Evolutionary conservation across 176 grass and related monocot genomes (phyloP).

Genomic region (Musa acuminata): DNA sequence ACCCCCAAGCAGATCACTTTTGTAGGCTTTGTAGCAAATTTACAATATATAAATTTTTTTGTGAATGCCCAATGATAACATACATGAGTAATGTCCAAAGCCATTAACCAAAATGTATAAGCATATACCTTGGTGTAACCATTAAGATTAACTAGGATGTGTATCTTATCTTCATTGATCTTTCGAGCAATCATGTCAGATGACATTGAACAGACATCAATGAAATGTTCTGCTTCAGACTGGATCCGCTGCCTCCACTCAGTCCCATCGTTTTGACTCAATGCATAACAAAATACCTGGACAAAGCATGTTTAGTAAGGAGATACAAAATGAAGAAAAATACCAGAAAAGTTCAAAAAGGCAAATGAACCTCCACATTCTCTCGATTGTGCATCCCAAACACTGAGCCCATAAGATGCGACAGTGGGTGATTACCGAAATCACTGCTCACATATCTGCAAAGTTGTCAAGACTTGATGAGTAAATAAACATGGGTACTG

Average conservation of each 20-base stretch:
- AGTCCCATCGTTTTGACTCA: constrained; percentile 85
- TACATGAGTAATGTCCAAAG: background rate
- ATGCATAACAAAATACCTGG: constrained; percentile 85
- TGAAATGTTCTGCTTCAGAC: constrained; percentile 79
- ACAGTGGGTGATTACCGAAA: constrained; percentile 92
- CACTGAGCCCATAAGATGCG: constrained; percentile 93
- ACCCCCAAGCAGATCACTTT: no score
- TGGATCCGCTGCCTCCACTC: constrained; percentile 84
- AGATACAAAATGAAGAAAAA: background rate
- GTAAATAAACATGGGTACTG: constrained; percentile 18
- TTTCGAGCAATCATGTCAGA: constrained; percentile 68
- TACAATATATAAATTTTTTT: no score
- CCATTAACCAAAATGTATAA: background rate
- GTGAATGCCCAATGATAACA: no score
- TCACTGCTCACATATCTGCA: constrained; percentile 88
- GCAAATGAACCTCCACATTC: constrained; percentile 52
- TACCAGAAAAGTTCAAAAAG: background rate
- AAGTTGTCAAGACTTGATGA: constrained; percentile 2
- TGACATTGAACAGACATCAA: constrained; percentile 73
- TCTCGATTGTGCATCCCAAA: constrained; percentile 72
- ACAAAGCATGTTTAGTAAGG: background rate
- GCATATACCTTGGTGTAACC: constrained; percentile 77
- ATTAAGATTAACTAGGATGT: constrained; percentile 86
- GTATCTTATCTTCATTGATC: constrained; percentile 81
- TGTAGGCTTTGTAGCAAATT: no score